phyloP scores from a whole-genome alignment of 768 basidiomycete genomes.

The Lentinula edodes region DNA sequence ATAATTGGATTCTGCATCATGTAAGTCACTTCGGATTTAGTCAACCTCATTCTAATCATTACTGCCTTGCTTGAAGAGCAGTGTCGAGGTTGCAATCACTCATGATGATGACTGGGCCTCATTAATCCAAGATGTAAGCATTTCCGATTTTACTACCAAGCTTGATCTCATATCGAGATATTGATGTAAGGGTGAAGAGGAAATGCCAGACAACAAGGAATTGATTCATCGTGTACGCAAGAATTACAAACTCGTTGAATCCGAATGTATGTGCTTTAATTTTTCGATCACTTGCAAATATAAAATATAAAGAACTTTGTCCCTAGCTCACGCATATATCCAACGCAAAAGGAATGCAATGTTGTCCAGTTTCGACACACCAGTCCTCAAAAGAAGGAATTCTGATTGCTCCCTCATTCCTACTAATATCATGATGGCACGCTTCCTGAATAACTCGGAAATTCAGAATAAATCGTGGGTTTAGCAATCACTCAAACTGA shows the following conservation, averaged over 20 bases:
- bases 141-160: neutral
- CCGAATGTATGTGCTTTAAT: neutral
- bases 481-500: too few species aligned
- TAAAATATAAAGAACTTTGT: too few species aligned
- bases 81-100: neutral
- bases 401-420: too few species aligned
- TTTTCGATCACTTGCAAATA: too few species aligned
- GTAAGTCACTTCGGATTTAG: neutral
- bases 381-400: too few species aligned
- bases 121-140: neutral
- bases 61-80: neutral
- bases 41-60: neutral
- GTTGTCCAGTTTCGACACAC: too few species aligned
- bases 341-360: too few species aligned
- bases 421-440: too few species aligned
- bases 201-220: neutral
- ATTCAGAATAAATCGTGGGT: too few species aligned
- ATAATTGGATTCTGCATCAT: neutral
- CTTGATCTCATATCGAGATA: neutral
- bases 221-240: neutral
- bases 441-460: too few species aligned
- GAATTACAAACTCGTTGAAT: neutral
- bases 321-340: too few species aligned
- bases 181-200: neutral
- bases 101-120: conserved; percentile 2